These are phyloP conservation scores for Tetrapisispora nanseiensis DNA, from an alignment of 805 yeast genomes.

Conservation along the genomic window DNA sequence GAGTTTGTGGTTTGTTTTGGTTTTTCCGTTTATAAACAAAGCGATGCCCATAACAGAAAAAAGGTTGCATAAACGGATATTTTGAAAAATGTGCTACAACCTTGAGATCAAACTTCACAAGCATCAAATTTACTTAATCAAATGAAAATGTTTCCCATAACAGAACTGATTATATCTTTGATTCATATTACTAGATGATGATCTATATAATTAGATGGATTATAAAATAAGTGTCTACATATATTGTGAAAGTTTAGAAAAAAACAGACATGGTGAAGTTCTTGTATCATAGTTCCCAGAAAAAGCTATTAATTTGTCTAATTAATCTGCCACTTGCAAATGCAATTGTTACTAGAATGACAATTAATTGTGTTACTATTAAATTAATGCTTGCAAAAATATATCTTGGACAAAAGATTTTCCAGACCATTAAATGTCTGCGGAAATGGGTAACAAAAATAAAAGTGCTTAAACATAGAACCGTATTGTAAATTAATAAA, in stretches of 20 bases:
- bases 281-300: constrained; percentile 37
- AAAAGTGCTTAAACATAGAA: constrained; percentile 63
- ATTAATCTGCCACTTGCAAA: constrained; percentile 60
- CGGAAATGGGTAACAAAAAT: constrained; percentile 77
- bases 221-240: too few relatives aligned
- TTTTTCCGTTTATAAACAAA: background rate
- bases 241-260: too few relatives aligned
- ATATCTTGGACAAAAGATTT: constrained; percentile 92
- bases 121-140: too few relatives aligned
- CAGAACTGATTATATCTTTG: too few relatives aligned
- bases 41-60: background rate
- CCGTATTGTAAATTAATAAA: constrained; percentile 57
- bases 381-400: constrained; percentile 72
- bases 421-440: constrained; percentile 98
- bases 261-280: too few relatives aligned
- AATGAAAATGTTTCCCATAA: too few relatives aligned
- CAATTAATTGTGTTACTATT: constrained; percentile 40
- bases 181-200: too few relatives aligned
- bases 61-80: too few relatives aligned
- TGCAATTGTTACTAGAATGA: constrained; percentile 52
- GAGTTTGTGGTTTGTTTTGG: background rate
- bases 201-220: too few relatives aligned
- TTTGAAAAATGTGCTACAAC: too few relatives aligned
- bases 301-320: constrained; percentile 58
- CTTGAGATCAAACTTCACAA: too few relatives aligned